phyloP scores from a whole-genome alignment of 164 flowering plant species.

The Amborella trichopoda region DNA sequence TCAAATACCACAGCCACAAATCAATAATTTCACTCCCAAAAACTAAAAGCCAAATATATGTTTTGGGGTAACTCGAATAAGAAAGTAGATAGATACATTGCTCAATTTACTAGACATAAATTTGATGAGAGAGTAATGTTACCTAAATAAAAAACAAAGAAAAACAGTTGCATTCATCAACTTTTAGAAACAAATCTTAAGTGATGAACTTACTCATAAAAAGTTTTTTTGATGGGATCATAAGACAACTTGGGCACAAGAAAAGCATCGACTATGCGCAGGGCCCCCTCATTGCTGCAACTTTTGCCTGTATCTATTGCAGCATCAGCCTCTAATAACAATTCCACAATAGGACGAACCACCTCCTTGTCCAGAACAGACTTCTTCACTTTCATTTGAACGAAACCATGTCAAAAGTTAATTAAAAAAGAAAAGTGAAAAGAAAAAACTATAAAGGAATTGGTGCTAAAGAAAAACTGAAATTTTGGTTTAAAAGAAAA shows the following conservation, averaged over 20 bases:
- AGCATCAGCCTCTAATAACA: slow-evolving; percentile 49
- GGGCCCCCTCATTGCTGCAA: slow-evolving; percentile 18
- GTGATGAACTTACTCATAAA: slow-evolving; percentile 45
- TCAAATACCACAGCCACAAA: too few relatives aligned
- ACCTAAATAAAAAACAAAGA: too few relatives aligned
- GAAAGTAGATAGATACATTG: too few relatives aligned
- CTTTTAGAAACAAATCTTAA: too few relatives aligned
- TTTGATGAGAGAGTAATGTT: too few relatives aligned
- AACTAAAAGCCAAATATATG: neutral
- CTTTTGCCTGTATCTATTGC: slow-evolving; percentile 26
- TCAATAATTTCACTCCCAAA: too few relatives aligned
- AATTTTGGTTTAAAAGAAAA: too few relatives aligned
- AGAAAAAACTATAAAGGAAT: too few relatives aligned
- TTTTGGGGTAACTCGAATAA: too few relatives aligned
- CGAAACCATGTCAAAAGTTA: too few relatives aligned
- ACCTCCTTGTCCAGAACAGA: slow-evolving; percentile 61
- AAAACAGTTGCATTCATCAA: neutral
- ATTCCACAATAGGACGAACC: slow-evolving; percentile 38
- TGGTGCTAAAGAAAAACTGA: too few relatives aligned
- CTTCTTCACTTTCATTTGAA: slow-evolving; percentile 63
- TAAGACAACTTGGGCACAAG: slow-evolving; percentile 57
- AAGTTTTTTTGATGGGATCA: slow-evolving; percentile 62
- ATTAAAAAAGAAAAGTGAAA: neutral
- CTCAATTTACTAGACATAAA: too few relatives aligned
- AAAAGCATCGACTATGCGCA: slow-evolving; percentile 64